Evolutionary conservation across 2,329 filamentous ascomycete species (phyloP).

Genomic region (Corynespora cassiicola): DNA sequence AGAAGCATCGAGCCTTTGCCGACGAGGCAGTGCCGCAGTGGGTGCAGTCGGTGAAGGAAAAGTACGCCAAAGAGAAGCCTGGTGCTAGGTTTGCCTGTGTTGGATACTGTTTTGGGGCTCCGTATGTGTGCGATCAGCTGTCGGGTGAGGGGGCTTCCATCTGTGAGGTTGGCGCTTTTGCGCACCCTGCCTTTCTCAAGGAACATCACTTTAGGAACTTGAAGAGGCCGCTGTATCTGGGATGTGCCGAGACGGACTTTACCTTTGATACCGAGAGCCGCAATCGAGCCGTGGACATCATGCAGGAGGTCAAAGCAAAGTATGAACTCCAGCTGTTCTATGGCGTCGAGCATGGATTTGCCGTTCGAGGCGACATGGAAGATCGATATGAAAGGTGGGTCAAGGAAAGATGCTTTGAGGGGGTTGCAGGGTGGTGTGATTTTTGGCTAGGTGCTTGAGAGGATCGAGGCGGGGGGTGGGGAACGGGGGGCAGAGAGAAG

Average conservation of each 20-base stretch:
- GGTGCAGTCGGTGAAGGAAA: constrained; percentile 46
- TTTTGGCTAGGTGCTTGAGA: constrained; percentile 15
- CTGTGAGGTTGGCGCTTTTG: constrained; percentile 56
- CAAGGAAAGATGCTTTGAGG: constrained; percentile 35
- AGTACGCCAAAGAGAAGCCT: constrained; percentile 44
- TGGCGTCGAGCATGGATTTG: constrained; percentile 45
- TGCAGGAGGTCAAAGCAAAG: constrained; percentile 46
- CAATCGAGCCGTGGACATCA: constrained; percentile 52
- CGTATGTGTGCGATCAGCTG: constrained; percentile 54
- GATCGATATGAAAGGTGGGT: constrained; percentile 51
- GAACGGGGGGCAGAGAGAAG: too few relatives aligned
- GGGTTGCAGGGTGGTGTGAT: constrained; percentile 29
- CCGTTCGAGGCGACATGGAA: constrained; percentile 45
- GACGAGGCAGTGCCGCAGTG: constrained; percentile 53
- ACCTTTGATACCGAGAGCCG: constrained; percentile 50
- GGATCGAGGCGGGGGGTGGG: too few relatives aligned
- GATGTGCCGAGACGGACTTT: constrained; percentile 55
- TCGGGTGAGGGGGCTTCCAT: constrained; percentile 42
- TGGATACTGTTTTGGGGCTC: constrained; percentile 49
- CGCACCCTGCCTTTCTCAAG: constrained; percentile 58
- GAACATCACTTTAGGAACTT: constrained; percentile 53
- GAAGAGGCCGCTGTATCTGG: constrained; percentile 54
- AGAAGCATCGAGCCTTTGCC: constrained; percentile 54
- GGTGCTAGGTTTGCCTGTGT: constrained; percentile 50
- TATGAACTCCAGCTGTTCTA: constrained; percentile 42